Evolutionary conservation across 495 filamentous ascomycete genomes (phyloP).

Genomic region (Lophium mytilinum): DNA sequence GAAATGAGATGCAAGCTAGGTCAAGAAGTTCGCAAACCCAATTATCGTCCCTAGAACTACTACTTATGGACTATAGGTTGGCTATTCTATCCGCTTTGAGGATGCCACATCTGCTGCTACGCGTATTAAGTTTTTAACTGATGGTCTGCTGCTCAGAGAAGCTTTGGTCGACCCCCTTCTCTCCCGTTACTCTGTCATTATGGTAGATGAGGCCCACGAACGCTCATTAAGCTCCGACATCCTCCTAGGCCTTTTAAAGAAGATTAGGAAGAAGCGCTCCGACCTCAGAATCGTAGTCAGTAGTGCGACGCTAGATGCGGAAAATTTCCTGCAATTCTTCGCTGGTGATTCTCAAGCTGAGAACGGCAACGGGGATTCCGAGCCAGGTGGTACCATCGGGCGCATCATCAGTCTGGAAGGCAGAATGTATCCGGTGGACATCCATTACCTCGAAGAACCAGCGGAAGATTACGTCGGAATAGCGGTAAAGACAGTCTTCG

Average conservation of each 20-base stretch:
- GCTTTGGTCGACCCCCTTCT: slow-evolving; percentile 87
- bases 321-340: slow-evolving; percentile 83
- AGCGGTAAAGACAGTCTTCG: slow-evolving; percentile 80
- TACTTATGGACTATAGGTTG: slow-evolving; percentile 44
- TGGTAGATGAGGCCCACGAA: slow-evolving; percentile 98
- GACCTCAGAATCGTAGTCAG: slow-evolving; percentile 87
- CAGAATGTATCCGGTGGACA: slow-evolving; percentile 85
- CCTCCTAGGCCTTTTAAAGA: slow-evolving; percentile 88
- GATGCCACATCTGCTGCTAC: slow-evolving; percentile 85
- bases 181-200: slow-evolving; percentile 90
- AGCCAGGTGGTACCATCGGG: slow-evolving; percentile 40
- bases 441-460: slow-evolving; percentile 72
- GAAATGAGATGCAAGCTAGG: slow-evolving; percentile 87
- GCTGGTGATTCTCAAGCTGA: slow-evolving; percentile 41
- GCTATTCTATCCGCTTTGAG: slow-evolving; percentile 94
- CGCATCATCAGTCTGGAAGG: slow-evolving; percentile 86
- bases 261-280: slow-evolving; percentile 72
- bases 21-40: slow-evolving; percentile 49
- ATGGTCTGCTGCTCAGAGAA: slow-evolving; percentile 90
- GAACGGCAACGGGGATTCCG: slow-evolving; percentile 34
- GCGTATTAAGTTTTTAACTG: slow-evolving; percentile 91
- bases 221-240: slow-evolving; percentile 91
- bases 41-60: background rate
- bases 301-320: slow-evolving; percentile 88
- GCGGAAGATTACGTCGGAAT: slow-evolving; percentile 83